Percentiles rank a stretch among this genome's conserved stretches.
These are phyloP conservation scores for Nitzschia palea DNA, from an alignment of 108 stramenopile species.

Conservation along the genomic window DNA sequence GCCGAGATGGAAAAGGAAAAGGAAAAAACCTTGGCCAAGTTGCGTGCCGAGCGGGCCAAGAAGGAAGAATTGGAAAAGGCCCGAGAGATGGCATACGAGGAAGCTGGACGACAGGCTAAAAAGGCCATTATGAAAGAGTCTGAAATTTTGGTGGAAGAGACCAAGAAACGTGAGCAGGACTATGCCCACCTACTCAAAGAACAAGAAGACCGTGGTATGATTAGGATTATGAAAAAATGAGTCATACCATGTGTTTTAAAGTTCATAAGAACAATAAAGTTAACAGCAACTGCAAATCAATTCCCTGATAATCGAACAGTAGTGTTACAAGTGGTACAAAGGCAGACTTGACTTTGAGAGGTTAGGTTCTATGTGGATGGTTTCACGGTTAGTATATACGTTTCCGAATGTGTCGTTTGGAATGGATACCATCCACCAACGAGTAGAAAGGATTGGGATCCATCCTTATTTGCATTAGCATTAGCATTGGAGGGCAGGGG, in stretches of 20 bases:
- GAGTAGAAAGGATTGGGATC: constrained; percentile 43
- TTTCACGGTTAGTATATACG: constrained; percentile 45
- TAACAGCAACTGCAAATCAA: too few relatives aligned
- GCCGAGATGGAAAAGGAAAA: constrained; percentile 15
- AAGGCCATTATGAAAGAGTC: not conserved
- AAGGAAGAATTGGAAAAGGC: constrained; percentile 1
- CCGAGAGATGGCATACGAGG: not conserved
- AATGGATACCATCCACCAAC: constrained; percentile 79
- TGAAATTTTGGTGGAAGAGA: not conserved
- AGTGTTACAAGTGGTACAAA: too few relatives aligned
- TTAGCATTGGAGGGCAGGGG: constrained; percentile 12
- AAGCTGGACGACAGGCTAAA: not conserved
- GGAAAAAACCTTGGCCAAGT: constrained; percentile 8
- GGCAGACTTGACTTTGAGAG: too few relatives aligned
- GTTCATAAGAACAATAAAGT: too few relatives aligned
- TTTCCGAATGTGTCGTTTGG: constrained; percentile 54
- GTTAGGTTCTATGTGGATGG: too few relatives aligned
- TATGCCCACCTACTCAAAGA: not conserved
- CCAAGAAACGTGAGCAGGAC: constrained; percentile 11
- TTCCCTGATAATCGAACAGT: too few relatives aligned
- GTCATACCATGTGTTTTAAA: too few relatives aligned
- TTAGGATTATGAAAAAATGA: not conserved
- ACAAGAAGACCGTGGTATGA: constrained; percentile 20
- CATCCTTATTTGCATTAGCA: constrained; percentile 3
- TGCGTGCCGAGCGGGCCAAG: constrained; percentile 1